A percentile compares a stretch with the other conserved stretches of the same genome.
These are phyloP conservation scores for Colletotrichum destructivum DNA, from an alignment of 2,329 filamentous ascomycete species.

Conservation along the genomic window DNA sequence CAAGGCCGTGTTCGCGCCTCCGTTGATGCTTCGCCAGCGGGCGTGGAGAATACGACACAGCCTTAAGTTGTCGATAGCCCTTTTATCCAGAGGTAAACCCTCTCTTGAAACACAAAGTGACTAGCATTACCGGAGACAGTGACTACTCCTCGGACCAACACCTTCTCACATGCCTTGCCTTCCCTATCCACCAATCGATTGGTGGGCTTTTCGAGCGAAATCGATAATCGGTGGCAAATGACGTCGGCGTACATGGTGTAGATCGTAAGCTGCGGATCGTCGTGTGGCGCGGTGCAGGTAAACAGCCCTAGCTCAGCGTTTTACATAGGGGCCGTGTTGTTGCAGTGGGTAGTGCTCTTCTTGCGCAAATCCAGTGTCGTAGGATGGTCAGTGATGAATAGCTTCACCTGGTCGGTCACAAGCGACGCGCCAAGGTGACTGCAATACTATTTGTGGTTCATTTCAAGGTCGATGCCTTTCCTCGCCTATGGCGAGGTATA, in stretches of 20 bases:
- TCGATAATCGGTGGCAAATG: constrained; percentile 35
- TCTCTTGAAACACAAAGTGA: too few species aligned
- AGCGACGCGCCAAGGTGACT: constrained; percentile 1
- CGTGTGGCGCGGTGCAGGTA: constrained; percentile 12
- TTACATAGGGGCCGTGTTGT: neutral
- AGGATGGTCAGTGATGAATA: neutral
- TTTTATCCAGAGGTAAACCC: too few species aligned
- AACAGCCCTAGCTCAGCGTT: neutral
- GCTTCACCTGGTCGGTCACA: neutral
- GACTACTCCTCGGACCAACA: neutral
- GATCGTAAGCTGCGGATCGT: constrained; percentile 15
- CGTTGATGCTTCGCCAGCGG: neutral
- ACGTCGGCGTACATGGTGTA: constrained; percentile 28
- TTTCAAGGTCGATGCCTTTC: constrained; percentile 25
- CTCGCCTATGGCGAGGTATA: constrained; percentile 25
- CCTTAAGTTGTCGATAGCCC: too few species aligned
- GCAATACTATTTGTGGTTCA: constrained; percentile 18
- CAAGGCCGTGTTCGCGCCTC: neutral
- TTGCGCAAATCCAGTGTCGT: too few species aligned
- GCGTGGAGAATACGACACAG: too few species aligned
- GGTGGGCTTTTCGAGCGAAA: neutral
- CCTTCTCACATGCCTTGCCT: neutral
- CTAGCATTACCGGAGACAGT: neutral
- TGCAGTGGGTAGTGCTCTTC: neutral
- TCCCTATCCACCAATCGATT: neutral